Evolutionary conservation across 208 protist species (phyloP).

Genomic region (Acanthamoeba divionensis): DNA sequence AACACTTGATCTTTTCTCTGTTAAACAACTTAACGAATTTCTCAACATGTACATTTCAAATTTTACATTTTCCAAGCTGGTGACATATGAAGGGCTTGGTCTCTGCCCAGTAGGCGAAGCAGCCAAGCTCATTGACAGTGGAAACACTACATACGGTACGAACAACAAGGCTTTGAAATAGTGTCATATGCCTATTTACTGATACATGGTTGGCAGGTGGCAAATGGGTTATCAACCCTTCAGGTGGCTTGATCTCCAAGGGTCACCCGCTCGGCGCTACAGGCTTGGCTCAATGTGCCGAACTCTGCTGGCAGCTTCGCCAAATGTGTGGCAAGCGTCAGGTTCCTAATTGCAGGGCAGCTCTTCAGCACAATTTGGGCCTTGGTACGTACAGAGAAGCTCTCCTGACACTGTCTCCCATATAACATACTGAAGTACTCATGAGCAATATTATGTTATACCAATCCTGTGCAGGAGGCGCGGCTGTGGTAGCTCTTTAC

Average conservation of each 20-base stretch:
- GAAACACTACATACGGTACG: conserved; percentile 66
- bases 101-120: conserved; percentile 52
- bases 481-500: conserved; percentile 27
- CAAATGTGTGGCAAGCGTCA: conserved; percentile 55
- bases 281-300: conserved; percentile 57
- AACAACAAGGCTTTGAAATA: background rate
- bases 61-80: background rate
- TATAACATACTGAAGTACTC: background rate
- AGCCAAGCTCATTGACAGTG: conserved; percentile 54
- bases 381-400: background rate
- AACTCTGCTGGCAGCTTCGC: conserved; percentile 63
- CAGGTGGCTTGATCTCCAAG: conserved; percentile 70
- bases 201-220: background rate
- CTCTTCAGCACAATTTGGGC: conserved; percentile 69
- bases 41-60: background rate
- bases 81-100: conserved; percentile 65
- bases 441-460: background rate
- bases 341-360: conserved; percentile 53
- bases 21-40: background rate
- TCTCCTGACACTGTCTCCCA: background rate
- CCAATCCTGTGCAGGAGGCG: background rate
- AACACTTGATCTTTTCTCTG: background rate
- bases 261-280: conserved; percentile 64
- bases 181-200: background rate
- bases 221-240: conserved; percentile 71